These are phyloP conservation scores for Asterophora parasitica DNA, from an alignment of 768 basidiomycete species.

Conservation along the genomic window DNA sequence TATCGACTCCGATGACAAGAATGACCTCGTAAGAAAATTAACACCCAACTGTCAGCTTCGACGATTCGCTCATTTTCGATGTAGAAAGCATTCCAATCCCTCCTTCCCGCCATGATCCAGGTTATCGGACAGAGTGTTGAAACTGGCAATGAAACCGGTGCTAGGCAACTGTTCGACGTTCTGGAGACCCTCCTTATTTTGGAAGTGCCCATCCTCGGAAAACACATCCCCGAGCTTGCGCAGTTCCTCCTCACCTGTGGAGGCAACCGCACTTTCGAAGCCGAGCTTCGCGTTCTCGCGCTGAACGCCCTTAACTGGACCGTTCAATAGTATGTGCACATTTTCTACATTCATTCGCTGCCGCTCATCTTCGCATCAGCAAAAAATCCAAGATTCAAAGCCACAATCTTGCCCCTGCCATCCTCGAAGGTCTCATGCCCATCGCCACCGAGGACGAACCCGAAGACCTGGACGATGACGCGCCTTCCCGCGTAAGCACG, in stretches of 20 bases:
- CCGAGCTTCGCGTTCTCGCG: conserved; percentile 81
- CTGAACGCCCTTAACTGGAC: conserved; percentile 96
- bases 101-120: conserved; percentile 83
- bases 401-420: conserved; percentile 75
- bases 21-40: conserved; percentile 62
- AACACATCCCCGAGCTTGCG: conserved; percentile 82
- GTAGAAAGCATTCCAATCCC: conserved; percentile 81
- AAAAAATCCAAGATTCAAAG: conserved; percentile 96
- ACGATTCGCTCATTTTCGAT: not conserved
- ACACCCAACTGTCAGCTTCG: not conserved
- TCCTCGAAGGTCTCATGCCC: conserved; percentile 90
- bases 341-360: not conserved
- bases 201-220: conserved; percentile 89
- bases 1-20: conserved; percentile 83
- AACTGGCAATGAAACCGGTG: conserved; percentile 70
- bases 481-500: conserved; percentile 75
- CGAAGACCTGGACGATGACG: conserved; percentile 89
- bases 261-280: conserved; percentile 68
- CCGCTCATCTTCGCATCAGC: conserved; percentile 35
- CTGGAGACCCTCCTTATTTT: conserved; percentile 94
- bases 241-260: conserved; percentile 86
- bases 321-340: conserved; percentile 75
- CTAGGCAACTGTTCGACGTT: conserved; percentile 90
- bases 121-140: conserved; percentile 86
- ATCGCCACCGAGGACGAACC: conserved; percentile 93